Base-by-base conservation (phyloP, 2,329 filamentous ascomycete species). In the Akanthomyces dipterigenus region DNA sequence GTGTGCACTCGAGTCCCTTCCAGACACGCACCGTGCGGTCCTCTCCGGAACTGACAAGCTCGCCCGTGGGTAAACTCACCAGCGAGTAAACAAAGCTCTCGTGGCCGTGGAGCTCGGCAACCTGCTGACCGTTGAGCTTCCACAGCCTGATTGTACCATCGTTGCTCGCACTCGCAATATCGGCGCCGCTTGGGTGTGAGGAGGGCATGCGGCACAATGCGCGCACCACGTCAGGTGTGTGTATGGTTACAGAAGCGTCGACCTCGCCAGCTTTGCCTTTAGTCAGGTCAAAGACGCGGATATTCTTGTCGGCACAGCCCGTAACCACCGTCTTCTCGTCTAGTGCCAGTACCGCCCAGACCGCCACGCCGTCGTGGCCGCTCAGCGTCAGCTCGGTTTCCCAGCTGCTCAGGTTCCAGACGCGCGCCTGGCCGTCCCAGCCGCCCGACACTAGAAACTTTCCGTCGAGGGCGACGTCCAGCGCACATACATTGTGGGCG, bases 161-260 rank as follows among this genome's bases (percentile, higher is more conserved):
- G 70, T 98, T 99, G 67, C 91, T 91, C 18, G 95, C 93, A 48
- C 93, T 96, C 50, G 93, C 95, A 72, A 99, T 93, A n/a, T 96
- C 88, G 20, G 92, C 93, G 14, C 90, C 90, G 24, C 88, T 93
- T 18, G 88, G 82, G 71, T 96, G 90, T 28, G 84, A 84, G 26
- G 80, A 72, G 1, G 91, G 88, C n/a, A 98, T 78, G 67, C 86
- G 87, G 74, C 90, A 93, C 11, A 99, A 80, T n/a, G 93, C 92
- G 63, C 95, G 87, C 57, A 98, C 89, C 40, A 96, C 88, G 67
- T 96, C 91, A 28, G 87, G 85, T 50, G 90, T 91, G 58, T 88
- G 73, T 26, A 86, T 82, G 9, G 79, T 81, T 11, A 80, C 78
- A 8, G 70, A 72, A 1, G 83, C 78, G 67, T 87, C 80, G 63